Evolutionary conservation across 352 stramenopile species (phyloP).

Genomic region (Phytopythium montanum): DNA sequence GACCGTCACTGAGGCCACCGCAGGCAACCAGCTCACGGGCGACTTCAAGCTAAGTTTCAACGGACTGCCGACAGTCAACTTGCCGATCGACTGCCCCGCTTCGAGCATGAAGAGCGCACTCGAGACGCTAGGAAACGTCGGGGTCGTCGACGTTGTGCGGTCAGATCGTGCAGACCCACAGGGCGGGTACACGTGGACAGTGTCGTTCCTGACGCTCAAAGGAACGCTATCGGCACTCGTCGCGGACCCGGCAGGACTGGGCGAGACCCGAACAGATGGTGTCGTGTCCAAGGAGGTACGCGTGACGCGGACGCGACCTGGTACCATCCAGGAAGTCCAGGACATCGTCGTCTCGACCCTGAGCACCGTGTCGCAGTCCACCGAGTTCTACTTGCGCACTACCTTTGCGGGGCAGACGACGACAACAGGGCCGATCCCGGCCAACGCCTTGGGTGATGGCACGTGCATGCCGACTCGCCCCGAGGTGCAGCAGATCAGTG

Average conservation of each 20-base stretch:
- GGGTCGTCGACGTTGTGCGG: conserved; percentile 59
- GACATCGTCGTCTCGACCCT: conserved; percentile 53
- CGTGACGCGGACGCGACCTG: conserved; percentile 35
- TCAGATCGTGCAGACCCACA: conserved; percentile 64
- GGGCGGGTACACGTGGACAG: conserved; percentile 92
- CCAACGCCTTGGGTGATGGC: conserved; percentile 58
- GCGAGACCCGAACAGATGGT: conserved; percentile 46
- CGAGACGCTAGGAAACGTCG: conserved; percentile 40
- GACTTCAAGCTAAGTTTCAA: conserved; percentile 60
- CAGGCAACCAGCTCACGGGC: conserved; percentile 67
- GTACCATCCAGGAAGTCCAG: conserved; percentile 67
- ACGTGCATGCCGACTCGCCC: conserved; percentile 56
- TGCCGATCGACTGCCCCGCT: conserved; percentile 75
- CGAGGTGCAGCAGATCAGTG: conserved; percentile 91
- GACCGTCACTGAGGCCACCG: conserved; percentile 24
- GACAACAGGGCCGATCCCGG: conserved; percentile 82
- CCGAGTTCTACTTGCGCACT: conserved; percentile 44
- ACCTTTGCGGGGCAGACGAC: conserved; percentile 37
- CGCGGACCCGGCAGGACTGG: conserved; percentile 26
- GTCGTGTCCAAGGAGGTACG: conserved; percentile 42
- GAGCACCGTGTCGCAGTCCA: conserved; percentile 25
- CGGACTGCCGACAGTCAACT: conserved; percentile 47
- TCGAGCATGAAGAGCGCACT: conserved; percentile 66
- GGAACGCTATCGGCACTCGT: conserved; percentile 38
- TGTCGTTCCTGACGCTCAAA: conserved; percentile 88